Conservation (phyloP, 352 stramenopile genomes). For the Pythium brassicae region DNA sequence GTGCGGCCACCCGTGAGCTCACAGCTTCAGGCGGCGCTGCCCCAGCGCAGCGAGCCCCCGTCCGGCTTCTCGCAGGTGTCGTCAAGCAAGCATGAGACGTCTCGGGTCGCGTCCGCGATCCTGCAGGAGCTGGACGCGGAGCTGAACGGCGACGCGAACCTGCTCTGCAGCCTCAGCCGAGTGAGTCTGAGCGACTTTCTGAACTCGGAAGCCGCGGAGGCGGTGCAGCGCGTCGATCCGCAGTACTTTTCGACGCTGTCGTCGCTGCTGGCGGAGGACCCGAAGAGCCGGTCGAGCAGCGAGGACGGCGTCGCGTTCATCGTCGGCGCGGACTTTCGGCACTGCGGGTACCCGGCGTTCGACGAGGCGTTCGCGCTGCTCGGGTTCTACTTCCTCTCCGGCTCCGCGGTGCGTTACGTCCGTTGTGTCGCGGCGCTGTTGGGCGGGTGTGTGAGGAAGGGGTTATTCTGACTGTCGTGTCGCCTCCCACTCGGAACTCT, state of each 20-base stretch:
- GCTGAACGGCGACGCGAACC: slow-evolving; percentile 44
- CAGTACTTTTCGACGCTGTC: slow-evolving; percentile 17
- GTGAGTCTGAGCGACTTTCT: slow-evolving; percentile 55
- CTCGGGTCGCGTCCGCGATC: slow-evolving; percentile 39
- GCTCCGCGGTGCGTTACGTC: slow-evolving; percentile 22
- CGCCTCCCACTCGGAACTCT: not conserved
- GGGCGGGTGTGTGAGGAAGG: not conserved
- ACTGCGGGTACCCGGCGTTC: slow-evolving; percentile 61
- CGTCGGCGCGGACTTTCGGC: slow-evolving; percentile 45
- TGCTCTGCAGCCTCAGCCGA: slow-evolving; percentile 47
- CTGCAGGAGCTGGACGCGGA: slow-evolving; percentile 60
- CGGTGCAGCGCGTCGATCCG: slow-evolving; percentile 4
- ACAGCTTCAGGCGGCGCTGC: slow-evolving; percentile 5
- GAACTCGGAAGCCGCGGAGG: slow-evolving; percentile 6
- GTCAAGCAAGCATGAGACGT: slow-evolving; percentile 44
- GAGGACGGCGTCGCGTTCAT: slow-evolving; percentile 32
- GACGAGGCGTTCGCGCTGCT: slow-evolving; percentile 36
- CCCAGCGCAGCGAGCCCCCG: slow-evolving; percentile 13
- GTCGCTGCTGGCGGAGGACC: slow-evolving; percentile 29
- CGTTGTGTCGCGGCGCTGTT: not conserved
- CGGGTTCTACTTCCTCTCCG: slow-evolving; percentile 54
- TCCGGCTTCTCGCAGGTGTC: slow-evolving; percentile 54
- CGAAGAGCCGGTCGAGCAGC: slow-evolving; percentile 17
- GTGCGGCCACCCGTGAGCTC: not conserved
- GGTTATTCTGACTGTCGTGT: no score